Percentiles rank a stretch among this genome's conserved stretches.
These are phyloP conservation scores for Saccharomycopsis hybrid DNA, from an alignment of 1,139 yeast genomes.

Conservation along the genomic window DNA sequence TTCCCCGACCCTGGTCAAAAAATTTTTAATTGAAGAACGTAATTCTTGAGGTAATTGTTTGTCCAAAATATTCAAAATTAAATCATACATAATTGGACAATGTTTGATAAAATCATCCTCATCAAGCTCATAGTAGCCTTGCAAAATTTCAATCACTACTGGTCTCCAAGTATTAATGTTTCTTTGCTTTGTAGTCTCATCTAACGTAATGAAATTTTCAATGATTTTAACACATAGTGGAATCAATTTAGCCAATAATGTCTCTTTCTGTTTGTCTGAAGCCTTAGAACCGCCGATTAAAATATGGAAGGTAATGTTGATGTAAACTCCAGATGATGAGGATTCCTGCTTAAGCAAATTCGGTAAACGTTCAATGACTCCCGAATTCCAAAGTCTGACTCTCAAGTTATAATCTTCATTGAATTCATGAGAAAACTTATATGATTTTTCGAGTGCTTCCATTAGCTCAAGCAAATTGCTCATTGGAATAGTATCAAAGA, in stretches of 20 bases:
- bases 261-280: slow-evolving; percentile 33
- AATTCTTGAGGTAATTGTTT: slow-evolving; percentile 67
- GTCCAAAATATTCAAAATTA: slow-evolving; percentile 59
- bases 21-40: slow-evolving; percentile 58
- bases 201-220: slow-evolving; percentile 63
- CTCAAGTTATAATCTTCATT: slow-evolving; percentile 86
- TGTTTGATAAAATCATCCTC: slow-evolving; percentile 63
- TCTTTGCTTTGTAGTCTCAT: slow-evolving; percentile 70
- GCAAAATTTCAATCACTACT: slow-evolving; percentile 78
- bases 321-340: slow-evolving; percentile 80
- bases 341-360: slow-evolving; percentile 89
- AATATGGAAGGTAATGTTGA: slow-evolving; percentile 72
- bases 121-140: slow-evolving; percentile 73
- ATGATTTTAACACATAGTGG: slow-evolving; percentile 70
- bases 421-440: slow-evolving; percentile 76
- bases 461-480: slow-evolving; percentile 54
- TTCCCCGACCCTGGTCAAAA: slow-evolving; percentile 68
- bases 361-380: slow-evolving; percentile 88
- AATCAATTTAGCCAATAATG: slow-evolving; percentile 49
- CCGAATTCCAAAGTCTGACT: slow-evolving; percentile 82
- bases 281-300: slow-evolving; percentile 47
- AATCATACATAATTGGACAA: slow-evolving; percentile 61
- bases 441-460: slow-evolving; percentile 56
- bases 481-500: slow-evolving; percentile 67
- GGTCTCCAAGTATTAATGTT: slow-evolving; percentile 86